A percentile compares a stretch with the other conserved stretches of the same genome.
Conservation (phyloP, 2,329 filamentous ascomycete species). For the Diaporthe sp. region DNA sequence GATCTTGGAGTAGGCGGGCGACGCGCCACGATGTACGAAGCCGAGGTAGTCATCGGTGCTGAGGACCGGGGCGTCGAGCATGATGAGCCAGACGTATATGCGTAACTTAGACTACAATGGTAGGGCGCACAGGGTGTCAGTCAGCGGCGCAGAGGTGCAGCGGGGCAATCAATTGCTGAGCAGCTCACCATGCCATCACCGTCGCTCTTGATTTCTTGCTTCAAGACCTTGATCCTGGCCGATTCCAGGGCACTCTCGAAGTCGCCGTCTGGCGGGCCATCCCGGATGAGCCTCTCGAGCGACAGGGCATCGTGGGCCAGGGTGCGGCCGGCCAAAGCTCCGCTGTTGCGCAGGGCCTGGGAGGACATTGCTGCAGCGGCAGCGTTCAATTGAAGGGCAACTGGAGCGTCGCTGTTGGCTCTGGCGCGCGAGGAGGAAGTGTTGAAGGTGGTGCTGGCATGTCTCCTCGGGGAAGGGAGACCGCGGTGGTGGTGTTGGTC, state of each 20-base stretch:
- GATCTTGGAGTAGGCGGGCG: conserved; percentile 96
- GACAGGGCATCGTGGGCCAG: conserved; percentile 68
- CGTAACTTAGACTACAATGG: conserved; percentile 82
- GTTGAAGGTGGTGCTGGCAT: conserved; percentile 51
- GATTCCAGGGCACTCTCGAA: conserved; percentile 76
- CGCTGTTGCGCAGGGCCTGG: conserved; percentile 41
- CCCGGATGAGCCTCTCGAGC: conserved; percentile 83
- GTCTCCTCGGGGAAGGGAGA: conserved; percentile 53
- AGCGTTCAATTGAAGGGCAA: conserved; percentile 44
- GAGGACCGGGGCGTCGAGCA: conserved; percentile 88
- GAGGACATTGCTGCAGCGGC: conserved; percentile 42
- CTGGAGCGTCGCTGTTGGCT: conserved; percentile 79
- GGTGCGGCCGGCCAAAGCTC: conserved; percentile 57
- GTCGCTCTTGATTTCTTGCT: conserved; percentile 82
- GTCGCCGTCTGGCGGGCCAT: conserved; percentile 83
- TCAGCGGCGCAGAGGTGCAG: neutral
- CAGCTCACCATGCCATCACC: conserved; percentile 82
- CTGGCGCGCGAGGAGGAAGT: conserved; percentile 70
- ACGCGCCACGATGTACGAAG: conserved; percentile 92
- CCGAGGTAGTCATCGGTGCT: conserved; percentile 90
- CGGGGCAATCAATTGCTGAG: neutral
- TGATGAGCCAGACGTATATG: conserved; percentile 96
- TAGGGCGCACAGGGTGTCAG: neutral
- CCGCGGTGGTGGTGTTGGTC: conserved; percentile 57
- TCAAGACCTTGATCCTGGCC: conserved; percentile 79